phyloP scores from a whole-genome alignment of 1,284 basidiomycete genomes.

The Leccinum pachyderme region DNA sequence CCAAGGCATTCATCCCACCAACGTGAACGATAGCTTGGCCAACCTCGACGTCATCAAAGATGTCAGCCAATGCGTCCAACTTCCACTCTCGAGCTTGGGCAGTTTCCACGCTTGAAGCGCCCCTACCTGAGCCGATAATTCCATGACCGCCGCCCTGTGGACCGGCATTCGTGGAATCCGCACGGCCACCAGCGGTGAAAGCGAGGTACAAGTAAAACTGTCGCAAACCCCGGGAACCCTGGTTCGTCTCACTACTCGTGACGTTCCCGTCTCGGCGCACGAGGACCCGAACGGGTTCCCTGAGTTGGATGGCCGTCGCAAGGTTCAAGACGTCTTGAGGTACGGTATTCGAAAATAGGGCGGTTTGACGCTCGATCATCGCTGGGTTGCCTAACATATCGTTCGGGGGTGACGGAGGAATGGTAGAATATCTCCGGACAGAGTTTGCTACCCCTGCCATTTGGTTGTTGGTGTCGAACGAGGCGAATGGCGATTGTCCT shows the following conservation, averaged over 20 bases:
- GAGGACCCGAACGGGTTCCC: conserved; percentile 93
- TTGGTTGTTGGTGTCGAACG: conserved; percentile 49
- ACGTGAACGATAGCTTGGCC: conserved; percentile 88
- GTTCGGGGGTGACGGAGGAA: conserved; percentile 46
- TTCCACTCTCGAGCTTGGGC: conserved; percentile 95
- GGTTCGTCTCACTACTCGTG: conserved; percentile 64
- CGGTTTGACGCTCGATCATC: conserved; percentile 85
- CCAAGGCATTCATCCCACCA: conserved; percentile 80
- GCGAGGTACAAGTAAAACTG: conserved; percentile 94
- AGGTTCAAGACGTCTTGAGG: conserved; percentile 93
- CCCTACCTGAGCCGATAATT: conserved; percentile 86
- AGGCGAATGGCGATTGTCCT: conserved; percentile 43
- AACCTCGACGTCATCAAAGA: conserved; percentile 88
- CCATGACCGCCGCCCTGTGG: conserved; percentile 68
- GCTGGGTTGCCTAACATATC: conserved; percentile 34
- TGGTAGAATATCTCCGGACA: conserved; percentile 57
- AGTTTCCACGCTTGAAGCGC: conserved; percentile 77
- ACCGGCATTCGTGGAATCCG: conserved; percentile 51
- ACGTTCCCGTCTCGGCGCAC: conserved; percentile 93
- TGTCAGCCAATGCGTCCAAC: conserved; percentile 89
- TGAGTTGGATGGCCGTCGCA: conserved; percentile 82
- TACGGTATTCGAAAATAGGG: conserved; percentile 93
- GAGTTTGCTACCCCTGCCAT: conserved; percentile 49
- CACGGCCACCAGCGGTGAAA: conserved; percentile 80
- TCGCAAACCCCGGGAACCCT: conserved; percentile 79